phyloP scores from a whole-genome alignment of 1,139 yeast genomes.

The Kazachstania sp. region DNA sequence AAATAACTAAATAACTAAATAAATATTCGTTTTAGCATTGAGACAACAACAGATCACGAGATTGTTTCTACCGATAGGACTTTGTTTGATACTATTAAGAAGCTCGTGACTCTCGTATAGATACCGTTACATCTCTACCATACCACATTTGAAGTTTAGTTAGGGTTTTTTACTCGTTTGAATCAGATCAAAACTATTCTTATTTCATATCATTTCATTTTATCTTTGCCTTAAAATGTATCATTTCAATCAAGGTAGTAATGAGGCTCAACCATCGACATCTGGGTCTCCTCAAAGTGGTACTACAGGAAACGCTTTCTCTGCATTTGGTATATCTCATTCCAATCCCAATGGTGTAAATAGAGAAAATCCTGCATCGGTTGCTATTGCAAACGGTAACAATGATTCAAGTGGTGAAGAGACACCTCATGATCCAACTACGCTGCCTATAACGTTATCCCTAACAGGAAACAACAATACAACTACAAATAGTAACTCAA shows the following conservation, averaged over 20 bases:
- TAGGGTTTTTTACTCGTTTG: not conserved
- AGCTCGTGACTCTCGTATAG: not conserved
- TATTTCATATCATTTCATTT: not conserved
- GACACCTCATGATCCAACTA: not conserved
- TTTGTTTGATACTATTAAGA: not conserved
- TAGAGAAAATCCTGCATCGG: too few species aligned
- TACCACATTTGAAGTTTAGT: not conserved
- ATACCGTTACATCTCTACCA: not conserved
- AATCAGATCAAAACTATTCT: not conserved
- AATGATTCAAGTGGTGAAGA: not conserved
- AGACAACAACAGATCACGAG: too few species aligned
- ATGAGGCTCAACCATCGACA: not conserved
- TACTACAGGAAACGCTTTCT: conserved; percentile 1
- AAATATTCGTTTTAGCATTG: too few species aligned
- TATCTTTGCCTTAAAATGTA: not conserved
- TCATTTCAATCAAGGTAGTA: not conserved
- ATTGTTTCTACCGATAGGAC: not conserved
- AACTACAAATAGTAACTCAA: not conserved
- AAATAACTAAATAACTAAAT: too few species aligned
- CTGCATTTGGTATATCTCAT: conserved; percentile 10
- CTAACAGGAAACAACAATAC: conserved; percentile 1
- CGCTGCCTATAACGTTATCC: conserved; percentile 13
- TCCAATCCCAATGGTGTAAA: not conserved
- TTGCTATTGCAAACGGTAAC: too few species aligned
- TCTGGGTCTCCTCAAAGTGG: not conserved